Percentiles rank a stretch among this genome's conserved stretches.
Conservation (phyloP, 805 yeast genomes). For the Torulaspora delbrueckii region DNA sequence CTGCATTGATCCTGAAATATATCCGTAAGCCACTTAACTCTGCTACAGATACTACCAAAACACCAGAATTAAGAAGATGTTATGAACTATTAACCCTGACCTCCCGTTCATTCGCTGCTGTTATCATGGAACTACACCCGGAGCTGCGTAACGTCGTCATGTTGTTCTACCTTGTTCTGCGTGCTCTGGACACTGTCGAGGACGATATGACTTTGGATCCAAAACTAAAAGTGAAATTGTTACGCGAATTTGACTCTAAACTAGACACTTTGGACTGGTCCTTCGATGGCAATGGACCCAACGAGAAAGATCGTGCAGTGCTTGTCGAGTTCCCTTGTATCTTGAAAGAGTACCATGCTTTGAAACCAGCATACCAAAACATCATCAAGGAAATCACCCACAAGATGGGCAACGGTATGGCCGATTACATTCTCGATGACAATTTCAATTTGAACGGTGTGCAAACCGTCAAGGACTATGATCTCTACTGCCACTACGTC, state of each 20-base stretch:
- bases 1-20: constrained; percentile 57
- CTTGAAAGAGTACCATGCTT: constrained; percentile 62
- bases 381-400: constrained; percentile 71
- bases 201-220: constrained; percentile 89
- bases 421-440: constrained; percentile 77
- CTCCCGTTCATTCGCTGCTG: constrained; percentile 92
- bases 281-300: constrained; percentile 65
- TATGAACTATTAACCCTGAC: constrained; percentile 62
- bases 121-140: constrained; percentile 85
- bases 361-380: constrained; percentile 71
- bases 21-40: constrained; percentile 55
- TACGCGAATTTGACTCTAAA: constrained; percentile 62
- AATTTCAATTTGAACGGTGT: constrained; percentile 78
- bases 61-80: constrained; percentile 54
- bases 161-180: constrained; percentile 77
- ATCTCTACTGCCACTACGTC: constrained; percentile 91
- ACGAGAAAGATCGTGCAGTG: constrained; percentile 77
- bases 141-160: constrained; percentile 75
- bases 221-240: constrained; percentile 63
- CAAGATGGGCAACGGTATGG: constrained; percentile 98
- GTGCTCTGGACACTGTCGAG: constrained; percentile 93
- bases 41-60: constrained; percentile 38
- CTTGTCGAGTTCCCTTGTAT: constrained; percentile 72
- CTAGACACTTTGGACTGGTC: constrained; percentile 71
- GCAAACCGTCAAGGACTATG: constrained; percentile 71